Base-by-base conservation (phyloP, 2,329 filamentous ascomycete genomes). In the Xylaria sp. region DNA sequence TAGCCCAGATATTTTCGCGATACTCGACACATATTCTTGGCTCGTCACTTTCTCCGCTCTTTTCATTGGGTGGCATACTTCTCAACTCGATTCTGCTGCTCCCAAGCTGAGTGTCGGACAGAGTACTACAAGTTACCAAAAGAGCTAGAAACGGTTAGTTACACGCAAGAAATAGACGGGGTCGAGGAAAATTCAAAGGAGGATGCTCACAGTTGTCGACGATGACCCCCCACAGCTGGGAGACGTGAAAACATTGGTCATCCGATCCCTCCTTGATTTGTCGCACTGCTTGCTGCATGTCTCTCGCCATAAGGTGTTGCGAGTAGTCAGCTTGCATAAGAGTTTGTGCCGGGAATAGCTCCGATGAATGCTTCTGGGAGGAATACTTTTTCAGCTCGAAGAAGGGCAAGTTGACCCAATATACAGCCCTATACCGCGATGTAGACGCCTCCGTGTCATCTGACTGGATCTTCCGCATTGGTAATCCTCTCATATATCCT, bases 371-470 rank as follows among this genome's bases (percentile, higher is more conserved):
- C 23, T 54, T 37, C 49, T 46, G 28, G 40, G 37, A 52, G n/a
- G 52, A 56, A 25, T 65, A 63, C 28, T 60, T 73, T 46, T 80
- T 75, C 1, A 83, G 73, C 3, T 75, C 75, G 61, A 84, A 82
- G 63, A 82, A 83, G 0, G 82, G 82, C 11, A 83, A 69, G 37
- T 78, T 81, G 2, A 81, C 65, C 79, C 79, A 82, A 21, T 73
- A 74, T 0, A 72, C 74, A 1, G 65, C 53, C n/a, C 64, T 66
- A 40, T 51, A 0, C 23, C 56, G 56, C 33, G 56, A 58, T 42
- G 46, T 58, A 19, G 56, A 45, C 23, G 33, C 25, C 19, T 28
- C 37, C 17, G 46, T 63, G 40, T 60, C 64, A 28, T 63, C 60
- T 3, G 62, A 61, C 12, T 63, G 60, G 14, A 67, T 60, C 11